Evolutionary conservation across 2,329 filamentous ascomycete genomes (phyloP), one percentile per base, ranked within the genome.

Genomic region (Pseudopithomyces chartarum): DNA sequence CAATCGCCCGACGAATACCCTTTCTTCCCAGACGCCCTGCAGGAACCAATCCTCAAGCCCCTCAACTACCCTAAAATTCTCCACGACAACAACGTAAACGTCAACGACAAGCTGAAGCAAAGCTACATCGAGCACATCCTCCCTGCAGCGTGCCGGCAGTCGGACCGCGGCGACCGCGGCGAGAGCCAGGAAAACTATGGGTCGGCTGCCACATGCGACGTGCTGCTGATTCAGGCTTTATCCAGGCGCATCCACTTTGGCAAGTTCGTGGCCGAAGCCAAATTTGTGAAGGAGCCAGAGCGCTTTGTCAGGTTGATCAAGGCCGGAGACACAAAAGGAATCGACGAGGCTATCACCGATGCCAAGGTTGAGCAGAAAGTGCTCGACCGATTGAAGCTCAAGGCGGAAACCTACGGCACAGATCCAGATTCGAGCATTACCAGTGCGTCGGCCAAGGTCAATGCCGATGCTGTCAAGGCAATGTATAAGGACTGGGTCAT

Each of bases 241-340:
- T 96, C 91, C 38, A 85, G 94, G 40, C 84, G 95, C 54, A 95
- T 99, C 66, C 95, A 99, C 78, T 99, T 97, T 79, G 95, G 95
- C 66, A 99, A 98, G 80, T 98, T 98, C 70, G 95, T 99, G 8
- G 95, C 95, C 42, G 95, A 99, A 82, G 88, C 89, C 57, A 99
- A 99, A 80, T 99, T 97, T 78, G 85, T 85, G 67, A 88, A 90
- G 45, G 91, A 98, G 65, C 84, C 87, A 29, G 91, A 93, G 67
- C 85, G 81, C 60, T 99, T 94, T 74, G 93, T 90, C 6, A 82
- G 82, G 60, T 78, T 98, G 77, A 98, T 99, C 79, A 87, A 88
- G 75, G 89, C 87, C 1, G 87, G 83, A 59, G 93, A 99, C 76
- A 83, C 90, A 6, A 81, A 87, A 54, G 94, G 89, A 2, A 94